Evolutionary conservation across 352 stramenopile genomes (phyloP), one percentile per base, ranked within the genome.

Genomic region (Halophytophthora polymorphica): DNA sequence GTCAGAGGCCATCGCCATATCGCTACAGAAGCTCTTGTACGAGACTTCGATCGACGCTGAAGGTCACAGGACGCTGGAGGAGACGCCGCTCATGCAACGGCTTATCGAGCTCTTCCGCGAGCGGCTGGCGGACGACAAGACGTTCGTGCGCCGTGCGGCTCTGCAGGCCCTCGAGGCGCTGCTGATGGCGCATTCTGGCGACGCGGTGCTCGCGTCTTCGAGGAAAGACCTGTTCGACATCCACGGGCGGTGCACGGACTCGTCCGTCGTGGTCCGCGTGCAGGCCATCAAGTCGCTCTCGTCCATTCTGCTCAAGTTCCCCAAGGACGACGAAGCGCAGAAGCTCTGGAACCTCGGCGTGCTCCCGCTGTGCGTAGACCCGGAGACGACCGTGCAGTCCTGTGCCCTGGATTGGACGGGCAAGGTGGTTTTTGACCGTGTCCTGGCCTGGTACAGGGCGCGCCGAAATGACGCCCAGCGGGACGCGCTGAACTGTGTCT

Each of bases 271-370:
- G 33, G 83, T 95, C 6, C 81, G 85, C 21, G 77, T 93, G 2
- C 85, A 95, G 53, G 77, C 83, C 2, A 76, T 91, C 47, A 91
- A 90, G 50, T 91, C 83, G 14, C 61, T 95, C 6, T 90, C 85
- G 8, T 63, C 73, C 7, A 76, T 95, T 17, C 34, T 95, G n/a
- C 53, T 88, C 8, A 83, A 75, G 31, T 88, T 90, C 45, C 74
- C 83, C 11, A 46, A 59, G 1, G 77, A 93, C 56, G 51, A 69
- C 3, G 83, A 92, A 17, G 75, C 82, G 1, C 85, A 95, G 41
- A 78, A 77, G 15, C 36, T 91, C n/a, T 95, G 85, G 85, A 91
- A 87, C 55, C 57, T 88, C 19, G 85, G 85, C 11, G 80, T 95
- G 29, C 58, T 95, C n/a, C 81, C 83, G 4, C 63, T 95, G 4